Percentiles rank a stretch among this genome's conserved stretches.
These are phyloP conservation scores for Iberis amara DNA, from an alignment of 441 rosid genomes.

Conservation along the genomic window DNA sequence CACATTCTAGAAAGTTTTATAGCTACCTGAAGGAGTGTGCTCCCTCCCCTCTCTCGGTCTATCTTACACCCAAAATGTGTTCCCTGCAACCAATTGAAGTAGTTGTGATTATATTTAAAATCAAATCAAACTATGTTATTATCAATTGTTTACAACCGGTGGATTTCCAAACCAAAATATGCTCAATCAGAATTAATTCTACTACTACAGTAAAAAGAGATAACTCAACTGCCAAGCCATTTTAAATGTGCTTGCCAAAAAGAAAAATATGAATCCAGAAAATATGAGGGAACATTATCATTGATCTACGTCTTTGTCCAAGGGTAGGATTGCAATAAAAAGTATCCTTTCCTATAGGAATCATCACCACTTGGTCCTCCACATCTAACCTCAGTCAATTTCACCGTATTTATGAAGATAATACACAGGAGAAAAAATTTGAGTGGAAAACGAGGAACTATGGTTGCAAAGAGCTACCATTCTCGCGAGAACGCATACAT, in stretches of 20 bases:
- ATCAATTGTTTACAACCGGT: not conserved
- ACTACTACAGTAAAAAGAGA: not conserved
- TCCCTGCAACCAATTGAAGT: constrained; percentile 22
- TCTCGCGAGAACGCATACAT: too few species aligned
- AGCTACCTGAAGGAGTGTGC: constrained; percentile 22
- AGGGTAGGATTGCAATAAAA: not conserved
- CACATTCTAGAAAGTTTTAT: constrained; percentile 11
- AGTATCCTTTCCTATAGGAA: not conserved
- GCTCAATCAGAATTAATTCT: not conserved
- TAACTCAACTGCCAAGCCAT: not conserved
- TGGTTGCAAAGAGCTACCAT: too few species aligned
- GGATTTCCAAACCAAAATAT: constrained; percentile 12
- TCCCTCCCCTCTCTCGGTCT: not conserved
- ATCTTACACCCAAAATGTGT: not conserved
- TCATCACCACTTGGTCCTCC: constrained; percentile 2
- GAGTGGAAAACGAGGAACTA: too few species aligned
- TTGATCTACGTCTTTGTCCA: constrained; percentile 7
- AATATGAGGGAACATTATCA: not conserved
- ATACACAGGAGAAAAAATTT: too few species aligned
- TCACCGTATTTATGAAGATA: not conserved
- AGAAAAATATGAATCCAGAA: not conserved
- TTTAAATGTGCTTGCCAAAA: not conserved
- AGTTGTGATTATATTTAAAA: constrained; percentile 5
- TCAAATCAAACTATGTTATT: not conserved
- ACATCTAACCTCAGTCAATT: constrained; percentile 2